A percentile compares a stretch with the other conserved stretches of the same genome.
Evolutionary conservation across 495 filamentous ascomycete genomes (phyloP).

Genomic region (Xylaria sp.): DNA sequence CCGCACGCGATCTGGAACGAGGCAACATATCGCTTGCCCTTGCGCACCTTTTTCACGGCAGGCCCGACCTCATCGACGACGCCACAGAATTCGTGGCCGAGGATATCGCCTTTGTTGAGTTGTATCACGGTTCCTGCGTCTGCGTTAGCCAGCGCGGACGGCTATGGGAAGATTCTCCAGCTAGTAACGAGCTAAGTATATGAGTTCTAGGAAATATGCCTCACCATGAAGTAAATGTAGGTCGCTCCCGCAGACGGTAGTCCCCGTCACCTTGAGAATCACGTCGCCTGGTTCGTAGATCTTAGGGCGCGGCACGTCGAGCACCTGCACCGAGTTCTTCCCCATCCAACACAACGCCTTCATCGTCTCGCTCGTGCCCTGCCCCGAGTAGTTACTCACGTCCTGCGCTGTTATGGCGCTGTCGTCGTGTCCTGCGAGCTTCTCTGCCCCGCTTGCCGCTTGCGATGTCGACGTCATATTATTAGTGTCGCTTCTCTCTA

Average conservation of each 20-base stretch:
- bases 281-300: conserved; percentile 79
- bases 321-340: conserved; percentile 68
- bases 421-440: conserved; percentile 68
- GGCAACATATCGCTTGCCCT: conserved; percentile 81
- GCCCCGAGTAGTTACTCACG: conserved; percentile 53
- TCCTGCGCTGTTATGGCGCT: conserved; percentile 65
- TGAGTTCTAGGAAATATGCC: background rate
- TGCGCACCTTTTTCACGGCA: conserved; percentile 58
- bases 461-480: conserved; percentile 46
- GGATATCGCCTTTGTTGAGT: conserved; percentile 82
- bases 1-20: conserved; percentile 88
- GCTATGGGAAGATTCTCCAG: background rate
- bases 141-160: background rate
- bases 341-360: conserved; percentile 76
- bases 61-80: conserved; percentile 75
- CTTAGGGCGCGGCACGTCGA: conserved; percentile 70
- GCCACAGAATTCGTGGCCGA: conserved; percentile 91
- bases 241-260: conserved; percentile 87
- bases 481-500: background rate
- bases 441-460: conserved; percentile 69
- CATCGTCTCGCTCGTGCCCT: conserved; percentile 66
- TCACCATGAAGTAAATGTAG: conserved; percentile 78
- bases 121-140: conserved; percentile 65
- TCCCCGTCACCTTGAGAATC: conserved; percentile 84
- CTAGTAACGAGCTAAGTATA: background rate